Evolutionary conservation across 371 early-diverging fungal species (phyloP).

Genomic region (Mortierella sp.): DNA sequence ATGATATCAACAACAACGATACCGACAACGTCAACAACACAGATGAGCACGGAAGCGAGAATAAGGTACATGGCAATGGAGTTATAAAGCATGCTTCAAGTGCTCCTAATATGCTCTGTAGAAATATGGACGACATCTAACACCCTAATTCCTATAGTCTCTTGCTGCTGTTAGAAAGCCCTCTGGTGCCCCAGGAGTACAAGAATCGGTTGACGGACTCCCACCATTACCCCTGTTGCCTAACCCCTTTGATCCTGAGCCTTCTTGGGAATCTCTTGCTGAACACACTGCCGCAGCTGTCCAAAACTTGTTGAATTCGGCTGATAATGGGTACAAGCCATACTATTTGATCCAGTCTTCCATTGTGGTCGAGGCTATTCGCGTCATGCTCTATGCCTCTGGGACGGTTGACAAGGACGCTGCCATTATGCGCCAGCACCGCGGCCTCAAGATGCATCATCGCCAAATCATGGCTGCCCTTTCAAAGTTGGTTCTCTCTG

Average conservation of each 20-base stretch:
- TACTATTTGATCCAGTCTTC: constrained; percentile 71
- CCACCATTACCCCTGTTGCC: constrained; percentile 41
- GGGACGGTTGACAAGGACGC: constrained; percentile 82
- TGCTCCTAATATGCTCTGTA: not conserved
- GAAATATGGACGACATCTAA: not conserved
- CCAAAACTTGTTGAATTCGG: constrained; percentile 72
- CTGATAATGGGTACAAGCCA: constrained; percentile 71
- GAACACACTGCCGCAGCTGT: constrained; percentile 77
- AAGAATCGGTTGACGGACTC: constrained; percentile 48
- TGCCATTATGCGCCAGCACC: constrained; percentile 71
- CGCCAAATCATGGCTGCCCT: constrained; percentile 85
- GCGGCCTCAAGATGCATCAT: constrained; percentile 80
- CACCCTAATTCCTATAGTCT: not conserved
- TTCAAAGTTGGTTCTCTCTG: constrained; percentile 86
- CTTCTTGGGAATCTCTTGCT: constrained; percentile 79
- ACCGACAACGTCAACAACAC: not conserved
- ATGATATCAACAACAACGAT: not conserved
- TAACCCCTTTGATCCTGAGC: constrained; percentile 55
- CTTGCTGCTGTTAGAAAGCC: constrained; percentile 44
- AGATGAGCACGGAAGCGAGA: not conserved
- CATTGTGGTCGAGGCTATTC: constrained; percentile 81
- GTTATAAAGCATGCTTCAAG: not conserved
- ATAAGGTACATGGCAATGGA: not conserved
- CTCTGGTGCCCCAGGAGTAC: constrained; percentile 42
- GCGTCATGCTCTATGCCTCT: constrained; percentile 86